Base-by-base conservation (phyloP, 2,329 filamentous ascomycete species). In the Colletotrichum cuscutae region DNA sequence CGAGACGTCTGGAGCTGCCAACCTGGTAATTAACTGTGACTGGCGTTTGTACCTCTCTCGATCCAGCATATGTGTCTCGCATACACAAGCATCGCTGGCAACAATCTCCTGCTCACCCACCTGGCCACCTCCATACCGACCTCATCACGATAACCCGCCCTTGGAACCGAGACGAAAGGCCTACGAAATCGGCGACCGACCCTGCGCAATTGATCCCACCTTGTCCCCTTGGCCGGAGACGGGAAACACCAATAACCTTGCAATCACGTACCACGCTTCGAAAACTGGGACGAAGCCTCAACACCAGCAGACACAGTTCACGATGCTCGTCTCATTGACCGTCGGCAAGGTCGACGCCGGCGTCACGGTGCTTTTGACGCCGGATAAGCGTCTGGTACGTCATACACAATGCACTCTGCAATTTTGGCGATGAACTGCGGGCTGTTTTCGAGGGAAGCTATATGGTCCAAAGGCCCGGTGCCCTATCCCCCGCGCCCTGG, bases 311-410 rank as follows among this genome's bases (percentile, higher is more conserved):
- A 56, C 60, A 57, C 46, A 61, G 22, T 56, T 30, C 77, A 89
- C 82, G 63, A 98, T 99, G 97, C 89, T 98, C 80, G 94, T 99
- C 85, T 98, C 97, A 77, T 89, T 99, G 81, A 98, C 96, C 63
- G 97, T 99, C 84, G 97, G 97, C 88, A 99, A 99, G 87, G 97
- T 99, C 85, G 97, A 99, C 85, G 97, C 97, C 79, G 97, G 97
- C 84, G 96, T 99, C 81, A 97, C 97, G 62, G 97, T 99, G 75
- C 92, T 99, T 68, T 87, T 99, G 80, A 99, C 97, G 60, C 94
- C 97, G 81, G 97, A 99, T 84, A 98, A 98, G 85, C 93, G 97
- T 81, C 89, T 99, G 79, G 96, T 98, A 90, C 80, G 92, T 83
- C 74, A 58, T 74, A 69, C n/a, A 9, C 19, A 30, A 67, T 24